Base-by-base conservation (phyloP, 192 early-diverging fungal genomes). In the Lobosporangium transversale region DNA sequence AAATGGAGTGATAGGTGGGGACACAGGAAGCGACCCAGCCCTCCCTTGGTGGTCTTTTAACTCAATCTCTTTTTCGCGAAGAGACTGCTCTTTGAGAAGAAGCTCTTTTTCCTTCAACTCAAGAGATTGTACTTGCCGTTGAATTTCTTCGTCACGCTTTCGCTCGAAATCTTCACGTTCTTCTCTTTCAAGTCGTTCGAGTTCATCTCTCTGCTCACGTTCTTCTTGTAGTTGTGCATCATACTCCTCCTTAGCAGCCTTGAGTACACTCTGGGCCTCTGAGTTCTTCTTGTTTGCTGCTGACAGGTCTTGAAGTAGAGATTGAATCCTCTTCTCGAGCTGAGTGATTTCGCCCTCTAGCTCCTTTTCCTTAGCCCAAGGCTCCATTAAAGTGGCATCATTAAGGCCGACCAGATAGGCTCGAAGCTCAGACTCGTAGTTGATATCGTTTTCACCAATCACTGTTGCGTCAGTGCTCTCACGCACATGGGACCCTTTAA, bases 341-440 rank as follows among this genome's bases (percentile, higher is more conserved):
- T 66, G 32, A 24, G 45, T 33, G 33, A 76, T 76, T 35, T 76
- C 73, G 40, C 45, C n/a, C 53, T 76, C 73, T 2, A 76, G 53
- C 30, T 62, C 26, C 64, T 76, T 76, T 40, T 76, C 73, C 15
- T 58, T 76, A 6, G 58, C 73, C 73, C 73, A 76, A 4, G 73
- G 73, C 23, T 76, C 73, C 2, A 67, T 20, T 53, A 76, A 50
- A n/a, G 73, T 23, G 10, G n/a, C 37, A 23, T 76, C 73, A 36
- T 76, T 54, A 21, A 76, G 43, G 36, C 53, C 48, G 3, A 53
- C 43, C 29, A 76, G 45, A 24, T 67, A 76, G 9, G 51, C 65
- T 6, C 65, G 73, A 37, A 76, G 58, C 24, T 76, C 53, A 24
- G 40, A 21, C 40, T 76, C 63, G 20, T 59, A 58, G 27, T 62